phyloP scores from a whole-genome alignment of 305 asterid genomes.

The Petunia hybrid region DNA sequence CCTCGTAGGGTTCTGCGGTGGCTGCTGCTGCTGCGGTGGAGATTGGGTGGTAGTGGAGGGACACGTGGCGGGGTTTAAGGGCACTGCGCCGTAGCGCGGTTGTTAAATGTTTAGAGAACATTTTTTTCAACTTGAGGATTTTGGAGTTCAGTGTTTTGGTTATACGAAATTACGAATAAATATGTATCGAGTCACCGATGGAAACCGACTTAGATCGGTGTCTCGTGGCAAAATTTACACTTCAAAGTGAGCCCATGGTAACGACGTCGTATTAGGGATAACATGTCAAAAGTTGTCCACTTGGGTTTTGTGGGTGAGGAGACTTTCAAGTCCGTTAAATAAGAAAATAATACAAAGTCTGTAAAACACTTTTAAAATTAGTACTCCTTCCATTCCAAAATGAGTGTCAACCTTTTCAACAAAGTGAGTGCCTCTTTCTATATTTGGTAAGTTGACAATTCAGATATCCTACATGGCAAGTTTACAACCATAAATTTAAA shows the following conservation, averaged over 20 bases:
- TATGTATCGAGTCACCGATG: constrained; percentile 38
- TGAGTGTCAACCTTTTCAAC: no score
- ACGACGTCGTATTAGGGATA: not conserved
- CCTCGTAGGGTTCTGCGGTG: constrained; percentile 61
- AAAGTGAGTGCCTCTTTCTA: no score
- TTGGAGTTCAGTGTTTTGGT: not conserved
- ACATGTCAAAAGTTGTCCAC: no score
- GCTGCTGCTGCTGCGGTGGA: constrained; percentile 63
- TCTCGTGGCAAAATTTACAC: not conserved
- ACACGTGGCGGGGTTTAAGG: constrained; percentile 36
- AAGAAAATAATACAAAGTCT: no score
- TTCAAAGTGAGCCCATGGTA: not conserved
- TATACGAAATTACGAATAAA: not conserved
- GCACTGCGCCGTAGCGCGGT: constrained; percentile 63
- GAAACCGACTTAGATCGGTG: not conserved
- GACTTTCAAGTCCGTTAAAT: no score
- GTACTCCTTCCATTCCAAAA: no score
- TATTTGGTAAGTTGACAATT: no score
- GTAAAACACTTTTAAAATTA: no score
- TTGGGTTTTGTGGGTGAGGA: no score
- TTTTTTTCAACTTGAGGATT: constrained; percentile 32
- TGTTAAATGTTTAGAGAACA: constrained; percentile 70
- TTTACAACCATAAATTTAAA: no score
- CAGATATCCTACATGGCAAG: no score
- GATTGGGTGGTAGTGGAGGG: constrained; percentile 38